Conservation (phyloP, 2,329 filamentous ascomycete genomes). For the Verticillium klebahnii region DNA sequence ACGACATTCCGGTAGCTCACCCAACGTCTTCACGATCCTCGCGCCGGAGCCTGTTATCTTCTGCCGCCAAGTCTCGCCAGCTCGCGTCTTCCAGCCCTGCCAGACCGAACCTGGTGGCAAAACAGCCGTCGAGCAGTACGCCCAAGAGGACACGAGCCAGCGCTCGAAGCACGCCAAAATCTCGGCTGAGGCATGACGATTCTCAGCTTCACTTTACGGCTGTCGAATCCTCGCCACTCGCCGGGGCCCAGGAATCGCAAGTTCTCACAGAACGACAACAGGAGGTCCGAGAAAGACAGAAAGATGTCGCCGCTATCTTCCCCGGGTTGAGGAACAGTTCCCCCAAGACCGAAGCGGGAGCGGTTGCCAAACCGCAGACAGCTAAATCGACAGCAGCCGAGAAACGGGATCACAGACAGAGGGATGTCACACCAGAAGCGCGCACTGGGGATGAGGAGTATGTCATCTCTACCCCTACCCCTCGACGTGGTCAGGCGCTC, state of each 20-base stretch:
- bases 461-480: slow-evolving; percentile 57
- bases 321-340: slow-evolving; percentile 59
- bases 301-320: slow-evolving; percentile 59
- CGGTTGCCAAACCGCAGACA: slow-evolving; percentile 7
- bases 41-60: slow-evolving; percentile 10
- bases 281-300: slow-evolving; percentile 72
- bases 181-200: slow-evolving; percentile 68
- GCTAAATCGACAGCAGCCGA: slow-evolving; percentile 5
- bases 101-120: slow-evolving; percentile 23
- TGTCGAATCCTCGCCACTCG: slow-evolving; percentile 55
- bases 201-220: slow-evolving; percentile 76
- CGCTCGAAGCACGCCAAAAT: slow-evolving; percentile 24
- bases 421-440: slow-evolving; percentile 41
- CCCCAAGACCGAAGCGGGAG: slow-evolving; percentile 15
- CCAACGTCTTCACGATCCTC: slow-evolving; percentile 17
- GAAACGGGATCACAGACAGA: slow-evolving; percentile 14
- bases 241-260: slow-evolving; percentile 59
- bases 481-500: slow-evolving; percentile 48
- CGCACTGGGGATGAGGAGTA: slow-evolving; percentile 42
- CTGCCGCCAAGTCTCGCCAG: slow-evolving; percentile 4
- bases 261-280: slow-evolving; percentile 73
- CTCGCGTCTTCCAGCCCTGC: slow-evolving; percentile 9
- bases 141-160: slow-evolving; percentile 11
- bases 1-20: slow-evolving; percentile 30
- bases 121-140: slow-evolving; percentile 16